A percentile compares a stretch with the other conserved stretches of the same genome.
Evolutionary conservation across 768 basidiomycete species (phyloP).

Genomic region (Tylopilus sp.): DNA sequence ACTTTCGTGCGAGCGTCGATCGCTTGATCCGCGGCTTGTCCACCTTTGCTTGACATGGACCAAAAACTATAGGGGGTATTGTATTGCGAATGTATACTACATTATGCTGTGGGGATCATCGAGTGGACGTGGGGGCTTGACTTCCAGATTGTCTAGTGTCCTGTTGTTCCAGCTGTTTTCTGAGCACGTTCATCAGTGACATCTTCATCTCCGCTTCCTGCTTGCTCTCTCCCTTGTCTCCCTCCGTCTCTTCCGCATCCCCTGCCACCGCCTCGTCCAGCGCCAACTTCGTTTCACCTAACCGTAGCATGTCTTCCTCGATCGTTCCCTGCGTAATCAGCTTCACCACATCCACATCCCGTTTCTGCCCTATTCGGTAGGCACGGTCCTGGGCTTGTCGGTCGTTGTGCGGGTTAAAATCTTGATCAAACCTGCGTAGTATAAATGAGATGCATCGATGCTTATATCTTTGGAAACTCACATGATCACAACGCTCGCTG

Average conservation of each 20-base stretch:
- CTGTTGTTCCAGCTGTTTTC: slow-evolving; percentile 74
- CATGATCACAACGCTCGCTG: slow-evolving; percentile 95
- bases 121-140: neutral
- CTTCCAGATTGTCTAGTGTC: slow-evolving; percentile 26
- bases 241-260: slow-evolving; percentile 51
- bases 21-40: slow-evolving; percentile 63
- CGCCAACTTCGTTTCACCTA: slow-evolving; percentile 87
- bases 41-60: slow-evolving; percentile 34
- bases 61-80: slow-evolving; percentile 17
- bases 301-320: slow-evolving; percentile 91
- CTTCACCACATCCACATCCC: slow-evolving; percentile 92
- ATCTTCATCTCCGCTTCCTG: slow-evolving; percentile 82
- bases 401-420: slow-evolving; percentile 98
- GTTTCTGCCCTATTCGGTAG: slow-evolving; percentile 94
- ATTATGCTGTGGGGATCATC: slow-evolving; percentile 11
- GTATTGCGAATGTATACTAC: slow-evolving; percentile 20
- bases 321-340: slow-evolving; percentile 89
- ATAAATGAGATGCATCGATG: neutral
- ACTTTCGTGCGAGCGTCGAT: slow-evolving; percentile 79
- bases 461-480: slow-evolving; percentile 32
- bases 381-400: slow-evolving; percentile 96
- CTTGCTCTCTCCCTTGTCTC: slow-evolving; percentile 55
- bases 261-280: slow-evolving; percentile 95
- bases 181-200: slow-evolving; percentile 78
- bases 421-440: slow-evolving; percentile 80